phyloP scores from a whole-genome alignment of 805 yeast species.

The Lipomyces lipofer region DNA sequence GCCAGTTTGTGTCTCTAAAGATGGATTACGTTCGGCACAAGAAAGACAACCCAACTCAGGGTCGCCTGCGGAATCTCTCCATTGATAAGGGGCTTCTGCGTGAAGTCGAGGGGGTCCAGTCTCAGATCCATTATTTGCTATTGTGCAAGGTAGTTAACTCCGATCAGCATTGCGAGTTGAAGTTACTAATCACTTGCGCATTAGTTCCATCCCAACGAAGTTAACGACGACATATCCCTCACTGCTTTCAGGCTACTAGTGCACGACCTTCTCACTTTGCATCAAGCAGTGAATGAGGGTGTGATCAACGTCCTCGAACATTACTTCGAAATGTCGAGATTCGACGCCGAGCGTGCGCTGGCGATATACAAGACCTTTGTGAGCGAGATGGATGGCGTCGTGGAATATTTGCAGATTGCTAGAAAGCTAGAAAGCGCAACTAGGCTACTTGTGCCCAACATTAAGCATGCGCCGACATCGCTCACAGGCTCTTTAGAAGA shows the following conservation, averaged over 20 bases:
- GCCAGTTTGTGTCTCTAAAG: conserved; percentile 62
- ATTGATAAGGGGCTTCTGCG: conserved; percentile 80
- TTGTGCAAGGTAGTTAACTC: conserved; percentile 51
- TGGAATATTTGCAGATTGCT: conserved; percentile 82
- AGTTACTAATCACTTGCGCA: no score
- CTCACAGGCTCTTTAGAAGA: conserved; percentile 83
- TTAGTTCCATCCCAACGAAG: conserved; percentile 70
- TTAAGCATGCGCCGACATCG: conserved; percentile 96
- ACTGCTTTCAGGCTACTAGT: conserved; percentile 86
- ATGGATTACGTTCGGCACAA: conserved; percentile 73
- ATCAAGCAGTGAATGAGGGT: conserved; percentile 92
- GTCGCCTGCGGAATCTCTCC: conserved; percentile 59
- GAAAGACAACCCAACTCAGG: conserved; percentile 41
- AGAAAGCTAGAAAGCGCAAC: conserved; percentile 85
- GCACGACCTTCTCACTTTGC: conserved; percentile 82
- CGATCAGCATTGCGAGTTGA: background rate
- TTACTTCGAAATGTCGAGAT: conserved; percentile 85
- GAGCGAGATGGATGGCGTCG: conserved; percentile 81
- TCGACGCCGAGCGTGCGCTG: conserved; percentile 84
- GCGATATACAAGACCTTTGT: conserved; percentile 83
- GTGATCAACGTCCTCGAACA: conserved; percentile 91
- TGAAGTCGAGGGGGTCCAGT: conserved; percentile 81
- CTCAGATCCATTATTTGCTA: conserved; percentile 73
- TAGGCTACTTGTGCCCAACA: conserved; percentile 89
- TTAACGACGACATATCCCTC: conserved; percentile 78